Evolutionary conservation across 2,329 filamentous ascomycete genomes (phyloP), one percentile per base, ranked within the genome.

Genomic region (Ophiostoma pallidulum): DNA sequence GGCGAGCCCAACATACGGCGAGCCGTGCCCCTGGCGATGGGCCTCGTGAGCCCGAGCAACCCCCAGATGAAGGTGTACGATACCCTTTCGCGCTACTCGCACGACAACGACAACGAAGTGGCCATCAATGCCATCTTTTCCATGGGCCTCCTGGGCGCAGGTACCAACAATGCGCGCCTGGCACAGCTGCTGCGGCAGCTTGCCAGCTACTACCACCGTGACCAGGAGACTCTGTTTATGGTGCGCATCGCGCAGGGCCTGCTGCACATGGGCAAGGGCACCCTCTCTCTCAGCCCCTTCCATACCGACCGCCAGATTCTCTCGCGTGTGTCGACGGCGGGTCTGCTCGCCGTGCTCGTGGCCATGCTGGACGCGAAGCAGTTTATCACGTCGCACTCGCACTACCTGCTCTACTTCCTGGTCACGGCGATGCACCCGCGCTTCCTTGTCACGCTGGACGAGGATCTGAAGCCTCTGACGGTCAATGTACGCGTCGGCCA

Each of bases 21-120:
- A 62, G 91, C 90, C 18, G 92, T 98, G 26, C 92, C 92, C 31
- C 75, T 98, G 47, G 92, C 92, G 22, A 94, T 98, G 88, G 94
- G 90, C 60, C 77, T 98, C 47, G 84, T 98, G 62, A 95, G 87
- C 68, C 88, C 94, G 12, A 96, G 89, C 70, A 98, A 98, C 70
- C 92, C 92, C 10, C 94, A 98, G 65, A 98, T 98, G 91, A 98
- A 97, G 75, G 86, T 98, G 41, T 98, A 98, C 71, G 92, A 98
- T 65, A 98, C 92, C 1, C 74, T 98, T 10, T 98, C 92, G 44
- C 78, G 92, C 61, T 98, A 98, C 75, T 94, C 86, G 54, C 92
- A 98, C 76, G 92, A 98, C 71, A 98, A 92, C 57, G 92, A 98
- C 69, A 94, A 91, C 53, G 92, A 98, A 60, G 92, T 98, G 40